Base-by-base conservation (phyloP, 495 filamentous ascomycete species). In the Penicillium roqueforti region DNA sequence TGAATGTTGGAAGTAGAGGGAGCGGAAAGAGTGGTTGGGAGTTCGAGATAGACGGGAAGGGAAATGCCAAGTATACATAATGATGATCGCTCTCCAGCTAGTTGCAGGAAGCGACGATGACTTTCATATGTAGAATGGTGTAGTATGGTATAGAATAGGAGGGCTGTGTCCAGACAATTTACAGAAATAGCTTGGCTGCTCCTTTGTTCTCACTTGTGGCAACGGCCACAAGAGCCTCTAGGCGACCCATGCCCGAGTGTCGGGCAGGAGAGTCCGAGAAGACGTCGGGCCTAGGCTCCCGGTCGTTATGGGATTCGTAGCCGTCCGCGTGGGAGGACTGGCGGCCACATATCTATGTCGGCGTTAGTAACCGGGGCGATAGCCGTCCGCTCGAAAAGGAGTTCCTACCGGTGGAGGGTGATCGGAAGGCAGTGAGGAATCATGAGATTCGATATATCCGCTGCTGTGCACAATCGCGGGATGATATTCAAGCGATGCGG, bases 151-250 rank as follows among this genome's bases (percentile, higher is more conserved):
- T 38, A 39, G n/a, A 38, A 19, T 40, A 42, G 42, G 13, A 6
- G 16, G 18, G 16, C 3, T 28, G 22, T 39, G 20, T 53, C 49
- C 41, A 53, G 25, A 51, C 42, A 61, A 63, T 55, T 67, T 61
- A 74, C 44, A 67, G 45, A 50, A 73, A 72, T 41, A 76, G 57
- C 54, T 69, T 70, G 6, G 82, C 70, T 1, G 80, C 75, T 18
- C 77, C 78, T 40, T 86, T 82, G 39, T 88, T 84, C 63, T 95
- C 88, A 54, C 87, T 88, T 3, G 91, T 93, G 8, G 91, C 91
- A 50, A 93, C 90, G 3, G 91, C 91, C 23, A 96, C 91, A 28
- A 96, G 80, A 14, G 89, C 88, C 53, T 96, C 87, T 20, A 96
- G 72, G 13, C 88, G 76, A 47, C 81, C 78, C 83, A 92, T 87